Evolutionary conservation across 208 protist species (phyloP), one percentile per base, ranked within the genome.

Genomic region (Crithidia acanthocephali): DNA sequence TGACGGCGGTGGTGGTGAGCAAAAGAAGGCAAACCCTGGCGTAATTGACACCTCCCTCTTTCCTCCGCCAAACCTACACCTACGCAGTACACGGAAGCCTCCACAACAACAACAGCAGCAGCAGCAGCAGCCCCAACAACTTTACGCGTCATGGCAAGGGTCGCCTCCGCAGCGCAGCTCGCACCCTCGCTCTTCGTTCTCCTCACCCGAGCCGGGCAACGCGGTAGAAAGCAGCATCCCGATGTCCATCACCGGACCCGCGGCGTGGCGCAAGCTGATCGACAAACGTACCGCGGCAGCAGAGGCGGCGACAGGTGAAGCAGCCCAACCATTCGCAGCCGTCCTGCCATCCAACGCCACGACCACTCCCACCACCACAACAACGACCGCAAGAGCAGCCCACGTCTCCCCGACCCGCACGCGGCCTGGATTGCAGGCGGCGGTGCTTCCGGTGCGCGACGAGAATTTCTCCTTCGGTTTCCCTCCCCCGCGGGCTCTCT

Each of bases 211-310:
- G 35, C 28, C 47, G 30, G 61, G 50, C 28, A 58, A 16, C 62
- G 20, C 60, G 32, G 60, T 20, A 20, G 60, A 66, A 9, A 25
- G 60, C 45, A 25, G 22, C 13, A 45, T 58, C 16, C 47, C 65
- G 9, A 56, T 44, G 22, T 61, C 64, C 42, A 50, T 68, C 23
- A 57, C 44, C 59, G 47, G 42, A 13, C 72, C 65, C 7, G 50
- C 37, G 23, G 72, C 72, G 65, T 78, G 72, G 64, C 72, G 72
- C 8, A 51, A 60, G 27, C 42, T 68, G 22, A 78, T 72, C 44
- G 42, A 63, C n/a, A 53, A 63, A 51, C 32, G 42, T 13, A 62
- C 28, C 9, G 58, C 63, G 13, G 32, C 45, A 1, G 57, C 57
- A 3, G n/a, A 4, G 18, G 44, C 62, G 32, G 42, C 42, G 11